Evolutionary conservation across 2,329 filamentous ascomycete species (phyloP).

Genomic region (Fusarium clavum): DNA sequence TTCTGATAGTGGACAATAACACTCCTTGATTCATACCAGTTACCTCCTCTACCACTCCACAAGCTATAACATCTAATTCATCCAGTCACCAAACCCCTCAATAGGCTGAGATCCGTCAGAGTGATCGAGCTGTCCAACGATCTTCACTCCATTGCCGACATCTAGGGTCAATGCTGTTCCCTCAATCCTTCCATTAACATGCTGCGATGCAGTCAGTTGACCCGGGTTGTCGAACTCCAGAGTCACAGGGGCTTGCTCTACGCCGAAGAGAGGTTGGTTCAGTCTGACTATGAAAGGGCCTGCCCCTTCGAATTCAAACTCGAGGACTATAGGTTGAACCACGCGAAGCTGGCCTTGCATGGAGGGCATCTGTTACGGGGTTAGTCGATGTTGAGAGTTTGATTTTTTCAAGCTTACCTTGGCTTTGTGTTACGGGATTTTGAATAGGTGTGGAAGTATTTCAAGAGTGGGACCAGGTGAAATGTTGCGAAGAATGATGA

Average conservation of each 20-base stretch:
- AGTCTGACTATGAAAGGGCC: accelerated
- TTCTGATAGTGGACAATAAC: too few relatives aligned
- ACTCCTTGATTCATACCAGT: too few relatives aligned
- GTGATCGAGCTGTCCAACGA: accelerated
- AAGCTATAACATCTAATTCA: not conserved
- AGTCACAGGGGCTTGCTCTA: accelerated
- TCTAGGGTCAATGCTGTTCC: not conserved
- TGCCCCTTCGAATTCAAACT: accelerated
- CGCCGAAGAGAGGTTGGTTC: accelerated
- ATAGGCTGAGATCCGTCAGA: accelerated
- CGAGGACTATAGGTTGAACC: not conserved
- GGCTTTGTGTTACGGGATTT: accelerated
- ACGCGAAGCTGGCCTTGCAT: not conserved
- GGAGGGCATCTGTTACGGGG: not conserved
- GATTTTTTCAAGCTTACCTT: not conserved
- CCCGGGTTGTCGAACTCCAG: not conserved
- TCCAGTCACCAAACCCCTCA: accelerated
- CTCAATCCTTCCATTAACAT: not conserved
- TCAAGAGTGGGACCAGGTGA: too few relatives aligned
- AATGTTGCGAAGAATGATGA: not conserved
- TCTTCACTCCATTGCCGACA: accelerated
- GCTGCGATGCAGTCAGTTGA: not conserved
- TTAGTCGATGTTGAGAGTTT: not conserved
- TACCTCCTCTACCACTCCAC: too few relatives aligned
- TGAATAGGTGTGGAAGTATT: not conserved